phyloP scores from a whole-genome alignment of 768 basidiomycete species.

The Cyclocybe cylindracea region DNA sequence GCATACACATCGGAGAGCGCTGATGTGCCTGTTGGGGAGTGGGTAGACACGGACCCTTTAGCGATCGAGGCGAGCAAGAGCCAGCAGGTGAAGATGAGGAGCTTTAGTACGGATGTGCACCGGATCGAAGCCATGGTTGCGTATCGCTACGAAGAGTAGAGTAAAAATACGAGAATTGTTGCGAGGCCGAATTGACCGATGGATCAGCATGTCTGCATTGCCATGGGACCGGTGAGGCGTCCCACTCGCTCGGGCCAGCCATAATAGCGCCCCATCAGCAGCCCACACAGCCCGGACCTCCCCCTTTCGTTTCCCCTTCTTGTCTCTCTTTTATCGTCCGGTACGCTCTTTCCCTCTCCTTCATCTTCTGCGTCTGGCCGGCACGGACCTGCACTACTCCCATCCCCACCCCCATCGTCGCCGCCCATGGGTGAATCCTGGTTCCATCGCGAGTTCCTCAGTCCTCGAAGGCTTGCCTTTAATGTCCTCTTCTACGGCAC shows the following conservation, averaged over 20 bases:
- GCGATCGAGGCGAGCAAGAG: slow-evolving; percentile 93
- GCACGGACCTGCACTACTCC: slow-evolving; percentile 39
- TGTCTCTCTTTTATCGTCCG: slow-evolving; percentile 17
- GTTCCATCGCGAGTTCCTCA: slow-evolving; percentile 72
- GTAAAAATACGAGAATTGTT: slow-evolving; percentile 10
- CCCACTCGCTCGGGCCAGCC: slow-evolving; percentile 15
- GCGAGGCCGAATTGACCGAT: slow-evolving; percentile 24
- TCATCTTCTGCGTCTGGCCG: slow-evolving; percentile 45
- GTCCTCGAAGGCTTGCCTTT: slow-evolving; percentile 64
- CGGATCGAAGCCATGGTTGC: slow-evolving; percentile 98
- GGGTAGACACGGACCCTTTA: slow-evolving; percentile 93
- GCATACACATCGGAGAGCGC: slow-evolving; percentile 93
- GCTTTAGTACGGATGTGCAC: slow-evolving; percentile 98
- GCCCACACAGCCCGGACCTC: slow-evolving; percentile 18
- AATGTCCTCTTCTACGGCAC: slow-evolving; percentile 80
- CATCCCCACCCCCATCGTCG: slow-evolving; percentile 22
- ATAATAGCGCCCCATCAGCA: slow-evolving; percentile 12
- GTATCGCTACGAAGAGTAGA: slow-evolving; percentile 86
- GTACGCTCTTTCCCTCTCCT: slow-evolving; percentile 19
- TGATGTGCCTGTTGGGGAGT: slow-evolving; percentile 89
- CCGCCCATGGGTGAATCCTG: slow-evolving; percentile 65
- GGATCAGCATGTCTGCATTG: slow-evolving; percentile 25
- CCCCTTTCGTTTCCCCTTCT: slow-evolving; percentile 23
- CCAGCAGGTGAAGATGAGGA: slow-evolving; percentile 92
- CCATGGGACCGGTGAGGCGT: slow-evolving; percentile 24